phyloP scores from a whole-genome alignment of 23 red algal genomes.

The Rhodosorus marinus region DNA sequence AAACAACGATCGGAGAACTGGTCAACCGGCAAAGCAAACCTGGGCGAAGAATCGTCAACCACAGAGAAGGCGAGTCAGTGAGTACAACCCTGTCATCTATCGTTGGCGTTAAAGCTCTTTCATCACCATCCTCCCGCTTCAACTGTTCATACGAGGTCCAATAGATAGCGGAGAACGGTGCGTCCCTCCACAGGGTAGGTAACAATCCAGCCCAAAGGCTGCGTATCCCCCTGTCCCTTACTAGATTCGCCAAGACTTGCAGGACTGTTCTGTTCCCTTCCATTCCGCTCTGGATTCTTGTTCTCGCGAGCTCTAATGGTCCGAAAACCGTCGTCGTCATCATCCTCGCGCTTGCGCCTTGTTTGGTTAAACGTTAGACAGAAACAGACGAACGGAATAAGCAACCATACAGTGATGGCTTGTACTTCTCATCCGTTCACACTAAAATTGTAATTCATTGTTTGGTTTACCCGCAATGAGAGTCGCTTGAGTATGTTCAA shows the following conservation, averaged over 20 bases:
- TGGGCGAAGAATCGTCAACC: not conserved
- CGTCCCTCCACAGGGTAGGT: constrained; percentile 74
- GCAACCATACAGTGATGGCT: too few relatives aligned
- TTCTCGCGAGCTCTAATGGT: constrained; percentile 79
- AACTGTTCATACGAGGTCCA: constrained; percentile 92
- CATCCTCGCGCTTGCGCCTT: constrained; percentile 37
- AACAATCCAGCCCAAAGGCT: constrained; percentile 54
- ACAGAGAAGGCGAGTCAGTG: not conserved
- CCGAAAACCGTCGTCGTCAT: constrained; percentile 15
- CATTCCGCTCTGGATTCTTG: constrained; percentile 32
- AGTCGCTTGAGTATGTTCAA: not conserved
- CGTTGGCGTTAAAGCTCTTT: not conserved
- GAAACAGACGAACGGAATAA: too few relatives aligned
- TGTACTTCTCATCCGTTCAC: too few relatives aligned
- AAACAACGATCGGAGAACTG: not conserved
- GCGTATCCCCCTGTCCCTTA: constrained; percentile 4
- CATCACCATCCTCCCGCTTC: constrained; percentile 17
- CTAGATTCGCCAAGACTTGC: constrained; percentile 20
- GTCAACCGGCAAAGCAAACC: not conserved
- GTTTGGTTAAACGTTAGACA: too few relatives aligned
- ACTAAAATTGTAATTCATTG: not conserved
- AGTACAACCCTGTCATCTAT: not conserved
- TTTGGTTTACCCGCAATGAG: not conserved
- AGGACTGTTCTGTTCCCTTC: constrained; percentile 8
- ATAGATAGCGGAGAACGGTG: constrained; percentile 94